Conservation (phyloP, 345 rosid species). For the Eucalyptus curtisii region DNA sequence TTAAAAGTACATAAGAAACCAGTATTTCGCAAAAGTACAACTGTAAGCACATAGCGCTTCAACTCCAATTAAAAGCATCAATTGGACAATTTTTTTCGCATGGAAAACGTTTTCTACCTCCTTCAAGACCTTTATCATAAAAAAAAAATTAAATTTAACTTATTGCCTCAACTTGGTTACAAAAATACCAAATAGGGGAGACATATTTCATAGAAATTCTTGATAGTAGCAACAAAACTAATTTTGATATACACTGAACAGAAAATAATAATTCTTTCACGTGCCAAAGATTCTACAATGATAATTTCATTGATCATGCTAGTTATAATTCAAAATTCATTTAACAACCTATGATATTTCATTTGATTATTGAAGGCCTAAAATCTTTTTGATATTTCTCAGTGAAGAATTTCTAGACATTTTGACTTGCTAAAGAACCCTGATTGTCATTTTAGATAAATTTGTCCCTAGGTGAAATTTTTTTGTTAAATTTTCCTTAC, state of each 20-base stretch:
- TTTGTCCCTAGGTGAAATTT: background rate
- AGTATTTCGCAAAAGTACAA: background rate
- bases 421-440: background rate
- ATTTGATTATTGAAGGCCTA: background rate
- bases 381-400: background rate
- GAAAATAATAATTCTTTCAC: background rate
- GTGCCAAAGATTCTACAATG: background rate
- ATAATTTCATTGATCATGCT: background rate
- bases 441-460: too few species aligned
- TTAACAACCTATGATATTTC: background rate
- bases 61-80: background rate
- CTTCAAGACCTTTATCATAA: background rate
- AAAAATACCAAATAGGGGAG: background rate
- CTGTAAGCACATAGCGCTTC: background rate
- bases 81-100: background rate
- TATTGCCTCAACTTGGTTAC: background rate
- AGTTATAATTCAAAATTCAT: background rate
- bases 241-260: background rate
- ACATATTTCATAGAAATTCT: background rate
- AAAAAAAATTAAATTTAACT: background rate
- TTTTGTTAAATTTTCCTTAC: too few species aligned
- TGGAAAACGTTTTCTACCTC: background rate
- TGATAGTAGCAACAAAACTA: background rate
- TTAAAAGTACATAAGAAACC: background rate
- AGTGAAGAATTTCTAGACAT: too few species aligned